phyloP scores from a whole-genome alignment of 2,329 filamentous ascomycete genomes.

The Fonsecaea pugnacius region DNA sequence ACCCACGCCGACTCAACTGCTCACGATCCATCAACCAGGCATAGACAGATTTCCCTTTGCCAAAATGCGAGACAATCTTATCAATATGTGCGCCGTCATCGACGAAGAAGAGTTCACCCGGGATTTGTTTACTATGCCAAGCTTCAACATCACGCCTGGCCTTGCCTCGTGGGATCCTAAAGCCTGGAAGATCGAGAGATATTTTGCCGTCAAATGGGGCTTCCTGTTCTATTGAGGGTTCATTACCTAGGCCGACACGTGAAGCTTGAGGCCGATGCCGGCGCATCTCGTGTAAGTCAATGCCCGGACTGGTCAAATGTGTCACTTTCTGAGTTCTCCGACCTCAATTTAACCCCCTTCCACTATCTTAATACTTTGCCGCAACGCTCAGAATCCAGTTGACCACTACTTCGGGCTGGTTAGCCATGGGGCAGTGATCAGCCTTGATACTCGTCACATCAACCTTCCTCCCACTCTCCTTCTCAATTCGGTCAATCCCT shows the following conservation, averaged over 20 bases:
- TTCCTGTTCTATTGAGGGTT: constrained; percentile 38
- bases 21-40: constrained; percentile 44
- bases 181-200: constrained; percentile 43
- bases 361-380: constrained; percentile 3
- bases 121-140: constrained; percentile 43
- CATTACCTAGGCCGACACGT: not conserved
- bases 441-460: constrained; percentile 41
- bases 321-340: not conserved
- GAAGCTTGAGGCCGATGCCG: not conserved
- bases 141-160: constrained; percentile 42
- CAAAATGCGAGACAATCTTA: constrained; percentile 46
- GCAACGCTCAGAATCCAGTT: constrained; percentile 29
- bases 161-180: constrained; percentile 42
- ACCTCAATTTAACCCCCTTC: not conserved
- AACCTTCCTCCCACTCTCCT: constrained; percentile 41
- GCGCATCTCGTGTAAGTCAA: not conserved
- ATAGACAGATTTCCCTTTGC: constrained; percentile 50
- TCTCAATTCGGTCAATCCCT: constrained; percentile 42
- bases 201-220: constrained; percentile 45
- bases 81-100: constrained; percentile 37
- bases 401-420: constrained; percentile 36
- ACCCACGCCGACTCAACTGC: constrained; percentile 44
- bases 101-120: constrained; percentile 46
- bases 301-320: not conserved
- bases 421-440: constrained; percentile 41